Evolutionary conservation across 129 eudicot species (phyloP).

Genomic region (Pulicaria dysenterica): DNA sequence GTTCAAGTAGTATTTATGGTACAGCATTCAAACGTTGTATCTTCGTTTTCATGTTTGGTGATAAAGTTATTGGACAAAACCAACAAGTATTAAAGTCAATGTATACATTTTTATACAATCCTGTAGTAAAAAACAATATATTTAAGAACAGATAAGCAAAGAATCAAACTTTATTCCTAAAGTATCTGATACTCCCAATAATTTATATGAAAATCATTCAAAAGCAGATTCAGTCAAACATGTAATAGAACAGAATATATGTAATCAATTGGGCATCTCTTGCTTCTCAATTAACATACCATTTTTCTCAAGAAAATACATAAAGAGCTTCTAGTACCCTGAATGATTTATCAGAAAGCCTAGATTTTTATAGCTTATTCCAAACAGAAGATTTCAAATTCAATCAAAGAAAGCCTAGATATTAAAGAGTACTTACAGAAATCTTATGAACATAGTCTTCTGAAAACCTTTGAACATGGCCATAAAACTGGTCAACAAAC

Average conservation of each 20-base stretch:
- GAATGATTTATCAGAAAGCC: no score
- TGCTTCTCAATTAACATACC: neutral
- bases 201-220: constrained; percentile 12
- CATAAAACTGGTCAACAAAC: constrained; percentile 73
- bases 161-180: constrained; percentile 32
- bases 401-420: neutral
- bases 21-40: neutral
- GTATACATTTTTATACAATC: neutral
- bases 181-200: constrained; percentile 9
- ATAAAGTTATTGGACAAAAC: neutral
- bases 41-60: neutral
- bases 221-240: constrained; percentile 23
- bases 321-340: neutral
- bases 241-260: neutral
- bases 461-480: constrained; percentile 58
- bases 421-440: constrained; percentile 42
- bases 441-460: constrained; percentile 54
- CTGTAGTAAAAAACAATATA: neutral
- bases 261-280: neutral
- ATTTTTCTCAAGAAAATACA: neutral
- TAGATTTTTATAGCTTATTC: no score
- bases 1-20: neutral
- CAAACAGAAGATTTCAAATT: neutral
- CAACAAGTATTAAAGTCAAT: neutral
- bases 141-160: constrained; percentile 22